These are phyloP conservation scores for Vaucheria bursata DNA, from an alignment of 352 stramenopile species.

Conservation along the genomic window DNA sequence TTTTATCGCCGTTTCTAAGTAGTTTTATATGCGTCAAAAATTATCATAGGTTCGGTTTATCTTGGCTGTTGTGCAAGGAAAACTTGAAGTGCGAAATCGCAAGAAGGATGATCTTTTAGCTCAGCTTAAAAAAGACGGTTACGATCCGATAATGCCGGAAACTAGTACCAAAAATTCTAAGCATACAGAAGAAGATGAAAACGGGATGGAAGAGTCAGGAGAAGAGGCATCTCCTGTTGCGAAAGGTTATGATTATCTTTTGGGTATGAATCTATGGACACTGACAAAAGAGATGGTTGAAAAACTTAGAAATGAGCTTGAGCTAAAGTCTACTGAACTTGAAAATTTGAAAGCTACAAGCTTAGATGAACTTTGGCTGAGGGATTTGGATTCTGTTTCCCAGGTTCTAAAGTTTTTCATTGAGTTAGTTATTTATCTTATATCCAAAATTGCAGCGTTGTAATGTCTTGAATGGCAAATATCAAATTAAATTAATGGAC, in stretches of 20 bases:
- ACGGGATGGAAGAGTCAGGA: not conserved
- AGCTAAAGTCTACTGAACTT: constrained; percentile 74
- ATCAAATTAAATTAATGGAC: constrained; percentile 18
- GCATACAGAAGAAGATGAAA: not conserved
- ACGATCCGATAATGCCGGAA: constrained; percentile 58
- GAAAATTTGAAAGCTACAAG: constrained; percentile 56
- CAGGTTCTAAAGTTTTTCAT: constrained; percentile 51
- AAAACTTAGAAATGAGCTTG: constrained; percentile 76
- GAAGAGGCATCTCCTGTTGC: constrained; percentile 48
- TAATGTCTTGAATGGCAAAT: constrained; percentile 47
- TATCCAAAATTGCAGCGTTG: constrained; percentile 26
- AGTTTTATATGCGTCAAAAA: no score
- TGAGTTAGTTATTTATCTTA: constrained; percentile 53
- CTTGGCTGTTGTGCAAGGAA: constrained; percentile 80
- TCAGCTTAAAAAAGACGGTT: constrained; percentile 62
- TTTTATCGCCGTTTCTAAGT: no score
- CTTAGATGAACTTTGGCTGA: constrained; percentile 48
- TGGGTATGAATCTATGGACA: constrained; percentile 94
- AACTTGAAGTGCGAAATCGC: constrained; percentile 75
- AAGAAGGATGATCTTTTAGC: constrained; percentile 65
- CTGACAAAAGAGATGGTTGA: constrained; percentile 89
- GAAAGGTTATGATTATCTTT: constrained; percentile 91
- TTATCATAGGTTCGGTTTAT: constrained; percentile 89
- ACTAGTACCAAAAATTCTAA: constrained; percentile 11
- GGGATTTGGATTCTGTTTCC: constrained; percentile 66